These are phyloP conservation scores for Pistacia atlantica DNA, from an alignment of 345 rosid species.

Conservation along the genomic window DNA sequence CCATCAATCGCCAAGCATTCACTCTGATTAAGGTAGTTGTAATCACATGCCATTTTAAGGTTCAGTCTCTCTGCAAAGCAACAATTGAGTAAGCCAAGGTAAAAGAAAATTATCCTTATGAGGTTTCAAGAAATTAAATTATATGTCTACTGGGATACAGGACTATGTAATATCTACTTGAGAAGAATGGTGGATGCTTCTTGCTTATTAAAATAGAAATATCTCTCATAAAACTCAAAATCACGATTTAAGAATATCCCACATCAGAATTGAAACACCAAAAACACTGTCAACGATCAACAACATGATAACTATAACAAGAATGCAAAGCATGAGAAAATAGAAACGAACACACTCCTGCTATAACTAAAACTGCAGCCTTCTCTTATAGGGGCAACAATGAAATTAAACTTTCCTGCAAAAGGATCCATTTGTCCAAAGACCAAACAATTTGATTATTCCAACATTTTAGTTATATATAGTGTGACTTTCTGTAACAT, in stretches of 20 bases:
- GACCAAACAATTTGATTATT: neutral
- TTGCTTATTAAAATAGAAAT: too few relatives aligned
- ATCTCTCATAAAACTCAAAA: too few relatives aligned
- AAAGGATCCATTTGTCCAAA: slow-evolving; percentile 7
- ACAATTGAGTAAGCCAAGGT: neutral
- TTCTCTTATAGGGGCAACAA: neutral
- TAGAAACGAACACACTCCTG: neutral
- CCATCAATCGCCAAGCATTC: slow-evolving; percentile 72
- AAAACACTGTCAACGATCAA: neutral
- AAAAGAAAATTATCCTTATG: neutral
- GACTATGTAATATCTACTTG: too few relatives aligned
- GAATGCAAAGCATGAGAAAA: neutral
- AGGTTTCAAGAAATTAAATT: neutral
- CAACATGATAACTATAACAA: neutral
- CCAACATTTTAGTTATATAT: neutral
- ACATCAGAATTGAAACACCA: too few relatives aligned
- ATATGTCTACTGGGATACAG: neutral
- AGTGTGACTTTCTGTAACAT: neutral
- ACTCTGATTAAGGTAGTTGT: slow-evolving; percentile 88
- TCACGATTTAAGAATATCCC: too few relatives aligned
- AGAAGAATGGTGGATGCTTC: too few relatives aligned
- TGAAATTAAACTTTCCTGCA: neutral
- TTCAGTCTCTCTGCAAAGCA: slow-evolving; percentile 68
- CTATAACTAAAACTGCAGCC: neutral
- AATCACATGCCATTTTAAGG: slow-evolving; percentile 75